Conservation (phyloP, 2,329 filamentous ascomycete genomes). For the Penicillium paneum region DNA sequence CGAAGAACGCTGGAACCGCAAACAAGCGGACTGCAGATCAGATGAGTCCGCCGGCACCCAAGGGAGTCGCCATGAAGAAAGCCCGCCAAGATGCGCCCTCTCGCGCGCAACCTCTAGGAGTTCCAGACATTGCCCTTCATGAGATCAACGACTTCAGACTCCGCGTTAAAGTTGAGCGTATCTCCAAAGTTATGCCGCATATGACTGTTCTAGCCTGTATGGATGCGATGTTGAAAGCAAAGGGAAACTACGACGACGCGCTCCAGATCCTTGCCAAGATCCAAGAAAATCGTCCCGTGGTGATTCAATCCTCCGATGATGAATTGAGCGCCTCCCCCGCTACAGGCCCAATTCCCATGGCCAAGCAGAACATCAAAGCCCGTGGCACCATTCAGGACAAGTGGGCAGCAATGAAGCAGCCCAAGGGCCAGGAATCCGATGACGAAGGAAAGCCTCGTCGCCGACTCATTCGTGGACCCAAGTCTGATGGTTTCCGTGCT, state of each 20-base stretch:
- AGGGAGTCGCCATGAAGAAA: conserved; percentile 39
- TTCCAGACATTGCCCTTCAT: conserved; percentile 44
- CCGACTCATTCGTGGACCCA: conserved; percentile 40
- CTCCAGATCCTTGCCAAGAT: conserved; percentile 45
- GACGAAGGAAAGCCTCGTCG: conserved; percentile 34
- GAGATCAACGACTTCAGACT: conserved; percentile 52
- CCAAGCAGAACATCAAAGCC: conserved; percentile 54
- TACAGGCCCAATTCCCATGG: conserved; percentile 23
- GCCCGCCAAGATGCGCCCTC: conserved; percentile 43
- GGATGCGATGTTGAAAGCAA: conserved; percentile 50
- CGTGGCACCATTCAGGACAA: conserved; percentile 59
- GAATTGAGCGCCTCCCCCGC: conserved; percentile 31
- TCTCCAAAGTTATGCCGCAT: conserved; percentile 49
- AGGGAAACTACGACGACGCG: conserved; percentile 56
- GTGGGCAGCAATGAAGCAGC: conserved; percentile 50
- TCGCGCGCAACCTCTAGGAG: conserved; percentile 46
- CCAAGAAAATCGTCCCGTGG: conserved; percentile 6
- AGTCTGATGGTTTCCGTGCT: conserved; percentile 22
- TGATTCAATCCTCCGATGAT: conserved; percentile 40
- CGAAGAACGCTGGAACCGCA: conserved; percentile 17
- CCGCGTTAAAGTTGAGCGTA: conserved; percentile 51
- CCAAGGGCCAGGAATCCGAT: conserved; percentile 16
- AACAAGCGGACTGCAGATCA: conserved; percentile 44
- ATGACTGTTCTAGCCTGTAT: conserved; percentile 49
- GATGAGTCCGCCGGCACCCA: conserved; percentile 40